Base-by-base conservation (phyloP, 768 basidiomycete genomes). In the Trametes cinnabarina region DNA sequence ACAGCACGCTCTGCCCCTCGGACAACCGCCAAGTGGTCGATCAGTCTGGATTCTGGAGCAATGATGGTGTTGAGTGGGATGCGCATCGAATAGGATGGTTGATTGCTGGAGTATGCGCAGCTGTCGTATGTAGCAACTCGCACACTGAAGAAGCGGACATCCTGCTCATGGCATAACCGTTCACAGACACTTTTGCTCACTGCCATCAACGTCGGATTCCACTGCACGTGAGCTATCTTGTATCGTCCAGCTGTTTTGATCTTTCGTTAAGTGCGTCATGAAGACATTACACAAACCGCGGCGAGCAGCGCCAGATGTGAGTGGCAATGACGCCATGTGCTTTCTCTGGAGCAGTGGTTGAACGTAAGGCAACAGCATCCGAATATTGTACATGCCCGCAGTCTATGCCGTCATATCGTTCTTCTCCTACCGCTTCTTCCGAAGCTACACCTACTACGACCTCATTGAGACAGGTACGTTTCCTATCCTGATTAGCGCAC, bases 401-500 rank as follows among this genome's bases (percentile, higher is more conserved):
- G 78, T 93, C 41, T 93, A 89, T 69, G 87, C 86, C 25, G 74
- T 93, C 61, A 82, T 94, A 47, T 91, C 90, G 1, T 95, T 94
- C 75, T 82, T 90, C 64, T 90, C 89, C 25, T 95, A 91, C 66
- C 83, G 92, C 1, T 94, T 75, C 74, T 94, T 90, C 76, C 82
- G 90, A 37, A 74, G 81, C 56, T 94, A 90, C 66, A 90, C 82
- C 40, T 85, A 84, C 65, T 84, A 84, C 64, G 74, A 73, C 34
- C 76, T 84, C 41, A 73, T 76, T 47, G 76, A 83, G 73, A 67
- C 75, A 49, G 75, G 83, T 83, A 55, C 50, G 81, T 66, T 22
- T 43, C 15, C 44, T 7, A 1, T 19, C 41, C 41, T 7, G n/a
- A 42, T 17, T 42, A 1, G 6, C 8, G 20, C 22, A 42, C 0